Percentiles rank a stretch among this genome's conserved stretches.
phyloP scores from a whole-genome alignment of 2,329 filamentous ascomycete genomes.

The Sclerotinia borealis region DNA sequence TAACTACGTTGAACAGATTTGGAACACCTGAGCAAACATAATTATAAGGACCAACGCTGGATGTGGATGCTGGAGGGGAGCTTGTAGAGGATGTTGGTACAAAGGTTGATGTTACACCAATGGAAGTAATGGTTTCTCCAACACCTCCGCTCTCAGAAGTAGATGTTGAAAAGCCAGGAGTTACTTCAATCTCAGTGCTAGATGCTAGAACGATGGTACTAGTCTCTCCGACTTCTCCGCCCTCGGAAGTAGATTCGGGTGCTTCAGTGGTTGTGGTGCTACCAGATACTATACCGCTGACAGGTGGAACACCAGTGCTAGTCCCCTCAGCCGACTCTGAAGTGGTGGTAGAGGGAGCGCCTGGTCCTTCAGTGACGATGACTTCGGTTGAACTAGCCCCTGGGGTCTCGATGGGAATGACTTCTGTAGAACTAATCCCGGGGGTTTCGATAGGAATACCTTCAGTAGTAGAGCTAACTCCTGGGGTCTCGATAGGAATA shows the following conservation, averaged over 20 bases:
- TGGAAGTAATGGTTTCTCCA: background rate
- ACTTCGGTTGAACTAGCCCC: background rate
- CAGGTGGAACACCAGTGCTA: background rate
- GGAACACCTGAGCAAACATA: conserved; percentile 11
- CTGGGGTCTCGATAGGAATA: background rate
- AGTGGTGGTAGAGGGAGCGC: background rate
- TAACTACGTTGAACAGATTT: conserved; percentile 11
- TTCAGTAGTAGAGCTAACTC: background rate
- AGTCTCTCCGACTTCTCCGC: background rate
- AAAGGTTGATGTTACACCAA: background rate
- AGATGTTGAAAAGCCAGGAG: background rate
- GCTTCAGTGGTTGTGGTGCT: background rate
- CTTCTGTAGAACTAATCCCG: background rate
- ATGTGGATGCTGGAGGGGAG: background rate
- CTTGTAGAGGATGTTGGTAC: background rate
- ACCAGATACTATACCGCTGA: background rate
- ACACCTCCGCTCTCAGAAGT: background rate
- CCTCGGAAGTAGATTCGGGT: background rate
- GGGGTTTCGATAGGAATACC: background rate
- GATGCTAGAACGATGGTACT: background rate
- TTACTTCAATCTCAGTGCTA: background rate
- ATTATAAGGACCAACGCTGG: background rate
- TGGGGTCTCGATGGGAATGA: background rate
- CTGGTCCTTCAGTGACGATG: background rate
- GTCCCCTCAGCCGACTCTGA: background rate